A percentile compares a stretch with the other conserved stretches of the same genome.
phyloP scores from a whole-genome alignment of 331 rosid species.

The Arachis monticola region DNA sequence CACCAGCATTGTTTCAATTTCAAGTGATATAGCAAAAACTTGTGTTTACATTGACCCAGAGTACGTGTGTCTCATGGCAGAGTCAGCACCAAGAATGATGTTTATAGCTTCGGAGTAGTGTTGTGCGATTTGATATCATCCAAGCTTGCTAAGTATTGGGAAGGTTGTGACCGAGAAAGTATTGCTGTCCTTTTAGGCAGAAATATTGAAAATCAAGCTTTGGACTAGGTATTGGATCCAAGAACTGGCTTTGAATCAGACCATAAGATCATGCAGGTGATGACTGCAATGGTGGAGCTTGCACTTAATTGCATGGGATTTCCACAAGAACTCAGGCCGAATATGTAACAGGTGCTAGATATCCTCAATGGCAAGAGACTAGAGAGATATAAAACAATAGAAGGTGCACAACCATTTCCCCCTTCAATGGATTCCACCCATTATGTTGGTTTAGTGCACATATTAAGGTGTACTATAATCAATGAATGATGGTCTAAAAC shows the following conservation, averaged over 20 bases:
- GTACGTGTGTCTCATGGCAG: conserved; percentile 45
- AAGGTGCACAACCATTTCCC: conserved; percentile 8
- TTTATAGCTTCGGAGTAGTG: conserved; percentile 77
- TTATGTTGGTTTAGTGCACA: background rate
- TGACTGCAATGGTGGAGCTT: conserved; percentile 27
- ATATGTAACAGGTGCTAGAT: conserved; percentile 37
- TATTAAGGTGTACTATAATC: background rate
- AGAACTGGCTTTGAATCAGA: conserved; percentile 27
- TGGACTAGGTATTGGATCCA: conserved; percentile 13
- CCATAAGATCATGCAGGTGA: background rate
- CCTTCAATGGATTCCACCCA: background rate
- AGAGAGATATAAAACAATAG: background rate
- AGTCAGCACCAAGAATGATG: conserved; percentile 62
- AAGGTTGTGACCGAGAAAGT: background rate
- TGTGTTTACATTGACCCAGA: conserved; percentile 71
- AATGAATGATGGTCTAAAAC: too few species aligned
- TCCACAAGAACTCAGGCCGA: conserved; percentile 29
- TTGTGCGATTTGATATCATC: conserved; percentile 68
- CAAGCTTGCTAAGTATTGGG: conserved; percentile 40
- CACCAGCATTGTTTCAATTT: conserved; percentile 34
- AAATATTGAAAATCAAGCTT: conserved; percentile 16
- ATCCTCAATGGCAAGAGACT: conserved; percentile 22
- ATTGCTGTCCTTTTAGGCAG: background rate
- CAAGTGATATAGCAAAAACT: conserved; percentile 62
- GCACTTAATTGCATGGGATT: conserved; percentile 31